Base-by-base conservation (phyloP, 2,329 filamentous ascomycete genomes). In the Achaetomium macrosporum region DNA sequence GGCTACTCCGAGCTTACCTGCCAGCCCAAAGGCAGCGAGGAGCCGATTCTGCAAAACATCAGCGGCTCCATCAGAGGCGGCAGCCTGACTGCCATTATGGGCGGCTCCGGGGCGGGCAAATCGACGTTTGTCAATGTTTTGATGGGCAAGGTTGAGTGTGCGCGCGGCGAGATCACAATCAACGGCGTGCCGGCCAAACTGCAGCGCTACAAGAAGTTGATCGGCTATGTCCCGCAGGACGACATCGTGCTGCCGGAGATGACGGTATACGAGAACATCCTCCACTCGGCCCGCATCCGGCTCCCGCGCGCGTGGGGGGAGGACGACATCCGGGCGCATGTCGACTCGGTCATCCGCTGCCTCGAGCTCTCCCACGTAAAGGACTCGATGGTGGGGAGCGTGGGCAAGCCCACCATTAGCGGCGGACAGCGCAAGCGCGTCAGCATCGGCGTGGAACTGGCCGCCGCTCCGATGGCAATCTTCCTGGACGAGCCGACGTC, bases 401-500 rank as follows among this genome's bases (percentile, higher is more conserved):
- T 17, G 5, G 8, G n/a, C 6, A 17, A 16, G 5, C 16, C 16
- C 7, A 17, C 16, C 39, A 42, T 42, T 12, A 19, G 16, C 16
- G 39, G 39, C 17, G 39, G 39, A 5, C 39, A 42, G 12, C 39
- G 39, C 19, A 42, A 82, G 62, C 71, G 77, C 11, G 77, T 82
- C 2, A 81, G 76, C 54, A 82, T 83, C 53, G 80, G 77, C 0
- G 76, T 82, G 67, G 79, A 82, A 59, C 65, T 83, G 12, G 77
- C 76, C 2, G 77, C 79, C 0, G 76, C 76, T 0, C 79, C 79
- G 0, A 77, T 78, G 73, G 76, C 73, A 13, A 72, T 79, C 48
- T 76, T 79, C 59, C 69, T 78, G 17, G 76, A 79, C 53, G 76
- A 79, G 53, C 76, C 76, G 0, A 79, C 77, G 1, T 76, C 73